Conservation (phyloP, 148 eudicot genomes). For the Rhododendron molle region DNA sequence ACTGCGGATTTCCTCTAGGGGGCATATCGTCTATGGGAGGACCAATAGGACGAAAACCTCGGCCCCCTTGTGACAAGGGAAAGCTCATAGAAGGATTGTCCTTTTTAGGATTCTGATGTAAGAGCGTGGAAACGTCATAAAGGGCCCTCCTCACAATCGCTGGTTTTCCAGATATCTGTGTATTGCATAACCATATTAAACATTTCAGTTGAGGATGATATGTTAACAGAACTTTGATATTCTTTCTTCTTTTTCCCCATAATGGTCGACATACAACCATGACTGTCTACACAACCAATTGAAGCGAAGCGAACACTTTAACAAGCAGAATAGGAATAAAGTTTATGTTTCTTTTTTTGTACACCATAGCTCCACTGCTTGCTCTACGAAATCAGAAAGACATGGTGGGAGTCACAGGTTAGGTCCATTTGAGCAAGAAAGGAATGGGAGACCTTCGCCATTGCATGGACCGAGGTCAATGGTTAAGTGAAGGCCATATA, state of each 20-base stretch:
- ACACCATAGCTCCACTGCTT: neutral
- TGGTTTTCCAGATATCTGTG: slow-evolving; percentile 67
- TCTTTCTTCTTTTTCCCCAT: neutral
- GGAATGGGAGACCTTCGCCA: neutral
- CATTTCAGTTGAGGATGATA: neutral
- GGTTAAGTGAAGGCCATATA: neutral
- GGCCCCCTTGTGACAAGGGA: slow-evolving; percentile 33
- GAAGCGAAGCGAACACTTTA: neutral
- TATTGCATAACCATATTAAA: neutral
- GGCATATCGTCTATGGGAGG: slow-evolving; percentile 37
- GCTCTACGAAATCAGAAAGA: neutral
- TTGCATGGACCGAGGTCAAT: neutral
- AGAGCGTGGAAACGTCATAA: slow-evolving; percentile 35
- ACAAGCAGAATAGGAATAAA: neutral
- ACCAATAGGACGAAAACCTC: slow-evolving; percentile 41
- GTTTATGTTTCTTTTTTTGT: neutral
- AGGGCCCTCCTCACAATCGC: slow-evolving; percentile 51
- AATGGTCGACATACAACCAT: neutral
- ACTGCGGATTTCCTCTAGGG: slow-evolving; percentile 38
- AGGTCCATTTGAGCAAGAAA: neutral
- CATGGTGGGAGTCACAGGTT: neutral
- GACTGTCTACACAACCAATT: neutral
- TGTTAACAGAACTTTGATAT: neutral
- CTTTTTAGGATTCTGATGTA: slow-evolving; percentile 81
- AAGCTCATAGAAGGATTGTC: slow-evolving; percentile 52